A percentile compares a stretch with the other conserved stretches of the same genome.
These are phyloP conservation scores for Candida smagusa DNA, from an alignment of 1,139 yeast genomes.

Conservation along the genomic window DNA sequence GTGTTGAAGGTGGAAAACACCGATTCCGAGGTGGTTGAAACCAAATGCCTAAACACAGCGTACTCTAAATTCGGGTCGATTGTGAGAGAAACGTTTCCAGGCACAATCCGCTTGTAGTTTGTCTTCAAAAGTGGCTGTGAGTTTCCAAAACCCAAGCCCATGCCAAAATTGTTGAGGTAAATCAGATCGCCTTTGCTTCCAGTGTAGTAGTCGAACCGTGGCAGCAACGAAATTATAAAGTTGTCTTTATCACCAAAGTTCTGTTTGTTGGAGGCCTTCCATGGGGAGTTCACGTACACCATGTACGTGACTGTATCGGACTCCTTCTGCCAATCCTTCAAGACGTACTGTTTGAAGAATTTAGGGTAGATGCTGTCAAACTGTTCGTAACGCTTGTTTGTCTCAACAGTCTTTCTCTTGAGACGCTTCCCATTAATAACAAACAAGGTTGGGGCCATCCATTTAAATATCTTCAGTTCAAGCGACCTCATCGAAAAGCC, in stretches of 20 bases:
- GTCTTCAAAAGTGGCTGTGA: constrained; percentile 55
- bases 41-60: constrained; percentile 73
- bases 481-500: constrained; percentile 89
- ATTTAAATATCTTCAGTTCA: constrained; percentile 79
- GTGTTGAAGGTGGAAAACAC: constrained; percentile 21
- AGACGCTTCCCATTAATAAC: constrained; percentile 64
- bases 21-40: constrained; percentile 13
- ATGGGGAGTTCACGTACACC: constrained; percentile 62
- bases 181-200: constrained; percentile 40
- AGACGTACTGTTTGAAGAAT: constrained; percentile 23
- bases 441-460: constrained; percentile 84
- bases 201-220: constrained; percentile 57
- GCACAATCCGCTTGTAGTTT: constrained; percentile 33
- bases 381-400: constrained; percentile 47
- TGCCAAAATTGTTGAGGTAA: constrained; percentile 65
- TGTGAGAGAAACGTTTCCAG: constrained; percentile 77
- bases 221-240: constrained; percentile 60
- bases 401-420: constrained; percentile 31
- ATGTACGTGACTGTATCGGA: constrained; percentile 54
- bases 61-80: constrained; percentile 76
- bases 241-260: constrained; percentile 65
- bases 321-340: constrained; percentile 32
- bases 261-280: constrained; percentile 72
- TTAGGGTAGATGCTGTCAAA: constrained; percentile 55
- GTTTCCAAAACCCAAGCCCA: constrained; percentile 82